Evolutionary conservation across 2,329 filamentous ascomycete genomes (phyloP).

Genomic region (Chalaropsis thielavioides): DNA sequence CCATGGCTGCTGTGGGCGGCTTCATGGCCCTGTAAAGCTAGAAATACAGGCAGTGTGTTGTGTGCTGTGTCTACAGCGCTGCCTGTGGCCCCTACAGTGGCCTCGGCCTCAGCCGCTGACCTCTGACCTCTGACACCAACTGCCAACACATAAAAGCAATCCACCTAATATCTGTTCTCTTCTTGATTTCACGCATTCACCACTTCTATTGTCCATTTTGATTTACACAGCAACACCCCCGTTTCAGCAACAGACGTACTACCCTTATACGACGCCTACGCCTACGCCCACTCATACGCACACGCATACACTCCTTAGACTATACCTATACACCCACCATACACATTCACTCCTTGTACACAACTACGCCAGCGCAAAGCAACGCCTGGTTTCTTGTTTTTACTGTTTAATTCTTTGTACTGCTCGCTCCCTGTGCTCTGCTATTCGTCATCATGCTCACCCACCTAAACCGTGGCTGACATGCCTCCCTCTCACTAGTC

Average conservation of each 20-base stretch:
- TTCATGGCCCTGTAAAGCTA: constrained; percentile 9
- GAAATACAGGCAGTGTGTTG: background rate
- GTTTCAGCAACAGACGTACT: background rate
- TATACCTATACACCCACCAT: background rate
- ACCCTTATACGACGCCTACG: background rate
- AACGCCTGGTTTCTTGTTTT: background rate
- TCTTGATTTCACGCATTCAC: background rate
- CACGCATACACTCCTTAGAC: background rate
- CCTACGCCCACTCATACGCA: background rate
- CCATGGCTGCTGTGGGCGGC: constrained; percentile 22
- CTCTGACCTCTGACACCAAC: background rate
- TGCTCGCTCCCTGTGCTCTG: background rate
- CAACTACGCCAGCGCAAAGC: background rate
- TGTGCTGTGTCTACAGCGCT: background rate
- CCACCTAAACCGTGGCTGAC: too few relatives aligned
- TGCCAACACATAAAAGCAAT: background rate
- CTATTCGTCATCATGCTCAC: background rate
- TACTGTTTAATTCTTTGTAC: background rate
- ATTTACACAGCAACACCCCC: background rate
- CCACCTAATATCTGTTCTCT: background rate
- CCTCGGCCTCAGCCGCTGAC: background rate
- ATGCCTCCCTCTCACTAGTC: background rate
- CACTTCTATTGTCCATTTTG: background rate
- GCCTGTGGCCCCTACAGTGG: background rate
- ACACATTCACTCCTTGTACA: background rate